Base-by-base conservation (phyloP, 1,284 basidiomycete species). In the Malassezia restricta region DNA sequence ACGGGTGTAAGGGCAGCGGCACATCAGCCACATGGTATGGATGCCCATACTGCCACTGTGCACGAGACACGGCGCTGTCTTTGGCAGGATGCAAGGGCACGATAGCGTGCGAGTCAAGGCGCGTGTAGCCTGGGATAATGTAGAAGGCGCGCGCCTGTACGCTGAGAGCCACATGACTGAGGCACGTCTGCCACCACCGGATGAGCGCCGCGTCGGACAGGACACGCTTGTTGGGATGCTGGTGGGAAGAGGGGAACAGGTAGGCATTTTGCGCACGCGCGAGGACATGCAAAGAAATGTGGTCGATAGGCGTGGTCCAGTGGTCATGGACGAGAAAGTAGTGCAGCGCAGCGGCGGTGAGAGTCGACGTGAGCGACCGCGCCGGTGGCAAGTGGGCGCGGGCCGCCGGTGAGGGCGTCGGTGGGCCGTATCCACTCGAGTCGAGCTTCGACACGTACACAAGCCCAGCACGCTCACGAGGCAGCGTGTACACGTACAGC, bases 381-480 rank as follows among this genome's bases (percentile, higher is more conserved):
- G 20, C 20, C 33, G 15, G 33, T 3, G 33, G 33, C 33, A 35
- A 12, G 33, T 11, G 11, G 33, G 33, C 33, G 11, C 33, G 11
- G 11, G 5, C 11, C 33, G 33, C 33, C 11, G 11, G 11, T 35
- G 33, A 12, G 9, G 61, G 48, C 4, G 52, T 14, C 6, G 41
- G 32, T 4, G 65, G 68, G 0, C 78, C 81, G 59, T 86, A 87
- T 0, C 91, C 91, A 0, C 88, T 89, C 11, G 89, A 83, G 73
- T 96, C 94, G 50, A 95, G 82, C 75, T 98, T 98, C 45, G 87
- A 86, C 42, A 96, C 79, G 74, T 96, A 95, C 20, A 98, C 76
- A 32, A 98, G 79, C 1, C 82, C 82, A 49, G 79, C 80, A 2
- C 78, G 79, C 1, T 84, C 83, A 2, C 79, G 64, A 4, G 85